These are phyloP conservation scores for Lepidium africanum DNA, from an alignment of 345 rosid species.

Conservation along the genomic window DNA sequence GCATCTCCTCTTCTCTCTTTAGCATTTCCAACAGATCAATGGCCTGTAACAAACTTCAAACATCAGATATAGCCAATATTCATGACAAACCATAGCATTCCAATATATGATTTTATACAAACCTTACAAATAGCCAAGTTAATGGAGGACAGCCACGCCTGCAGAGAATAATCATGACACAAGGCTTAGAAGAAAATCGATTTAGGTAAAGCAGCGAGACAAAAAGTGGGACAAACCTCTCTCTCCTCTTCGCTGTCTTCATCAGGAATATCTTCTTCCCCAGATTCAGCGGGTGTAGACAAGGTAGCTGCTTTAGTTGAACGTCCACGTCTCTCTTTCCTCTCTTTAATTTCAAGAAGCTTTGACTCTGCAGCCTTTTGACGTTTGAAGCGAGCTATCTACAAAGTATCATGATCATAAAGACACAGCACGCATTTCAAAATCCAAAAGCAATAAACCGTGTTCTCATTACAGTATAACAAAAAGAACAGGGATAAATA, in stretches of 20 bases:
- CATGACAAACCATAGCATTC: background rate
- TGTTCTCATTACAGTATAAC: background rate
- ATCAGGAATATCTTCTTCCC: constrained; percentile 76
- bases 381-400: constrained; percentile 85
- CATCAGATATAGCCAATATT: constrained; percentile 11
- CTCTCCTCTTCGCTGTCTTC: constrained; percentile 98
- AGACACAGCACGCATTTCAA: background rate
- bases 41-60: constrained; percentile 42
- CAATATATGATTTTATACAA: constrained; percentile 15
- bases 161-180: constrained; percentile 17
- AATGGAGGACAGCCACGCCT: constrained; percentile 91
- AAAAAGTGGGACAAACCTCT: constrained; percentile 43
- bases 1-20: constrained; percentile 87
- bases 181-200: background rate
- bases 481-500: background rate
- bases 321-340: constrained; percentile 76
- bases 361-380: constrained; percentile 82
- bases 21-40: constrained; percentile 81
- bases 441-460: background rate
- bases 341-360: constrained; percentile 75
- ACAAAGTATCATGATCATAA: constrained; percentile 4
- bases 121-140: constrained; percentile 80
- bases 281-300: constrained; percentile 74
- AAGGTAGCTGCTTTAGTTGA: constrained; percentile 69
- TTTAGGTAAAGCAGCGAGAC: background rate